Evolutionary conservation across 768 basidiomycete species (phyloP).

Genomic region (Leccinellum luteum): DNA sequence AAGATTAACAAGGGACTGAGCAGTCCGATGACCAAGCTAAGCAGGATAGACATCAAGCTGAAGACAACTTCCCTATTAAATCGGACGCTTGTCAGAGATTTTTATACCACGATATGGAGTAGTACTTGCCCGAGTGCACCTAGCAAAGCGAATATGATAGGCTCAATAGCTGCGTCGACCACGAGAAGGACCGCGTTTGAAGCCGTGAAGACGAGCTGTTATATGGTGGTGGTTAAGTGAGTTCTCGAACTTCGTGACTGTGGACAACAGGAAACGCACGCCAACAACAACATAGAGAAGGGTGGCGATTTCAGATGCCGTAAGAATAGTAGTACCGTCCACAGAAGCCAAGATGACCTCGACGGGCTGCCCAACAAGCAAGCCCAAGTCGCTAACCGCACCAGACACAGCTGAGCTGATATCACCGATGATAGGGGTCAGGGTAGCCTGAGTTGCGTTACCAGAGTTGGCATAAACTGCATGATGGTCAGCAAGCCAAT

Average conservation of each 20-base stretch:
- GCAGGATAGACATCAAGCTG: constrained; percentile 1
- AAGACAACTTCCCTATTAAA: constrained; percentile 1
- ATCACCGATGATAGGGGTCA: constrained; percentile 4
- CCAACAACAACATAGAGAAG: constrained; percentile 1
- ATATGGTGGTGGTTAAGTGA: background rate
- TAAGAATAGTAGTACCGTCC: background rate
- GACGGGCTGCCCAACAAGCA: constrained; percentile 4
- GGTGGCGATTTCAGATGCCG: constrained; percentile 3
- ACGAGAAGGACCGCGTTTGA: constrained; percentile 4
- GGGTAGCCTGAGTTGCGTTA: constrained; percentile 10
- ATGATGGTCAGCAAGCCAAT: background rate
- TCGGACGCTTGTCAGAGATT: background rate
- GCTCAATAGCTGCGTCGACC: constrained; percentile 1
- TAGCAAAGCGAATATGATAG: background rate
- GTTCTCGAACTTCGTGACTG: background rate
- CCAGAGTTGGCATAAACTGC: constrained; percentile 9
- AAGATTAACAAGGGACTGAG: background rate
- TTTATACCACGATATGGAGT: background rate
- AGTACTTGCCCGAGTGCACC: constrained; percentile 3
- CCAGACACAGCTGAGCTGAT: constrained; percentile 6
- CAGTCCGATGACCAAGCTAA: constrained; percentile 9
- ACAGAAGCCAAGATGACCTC: constrained; percentile 1
- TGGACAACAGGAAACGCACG: constrained; percentile 1
- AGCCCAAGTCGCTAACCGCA: constrained; percentile 4
- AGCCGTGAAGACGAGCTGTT: constrained; percentile 12